These are phyloP conservation scores for Sparassis latifolia DNA, from an alignment of 1,284 basidiomycete species.

Conservation along the genomic window DNA sequence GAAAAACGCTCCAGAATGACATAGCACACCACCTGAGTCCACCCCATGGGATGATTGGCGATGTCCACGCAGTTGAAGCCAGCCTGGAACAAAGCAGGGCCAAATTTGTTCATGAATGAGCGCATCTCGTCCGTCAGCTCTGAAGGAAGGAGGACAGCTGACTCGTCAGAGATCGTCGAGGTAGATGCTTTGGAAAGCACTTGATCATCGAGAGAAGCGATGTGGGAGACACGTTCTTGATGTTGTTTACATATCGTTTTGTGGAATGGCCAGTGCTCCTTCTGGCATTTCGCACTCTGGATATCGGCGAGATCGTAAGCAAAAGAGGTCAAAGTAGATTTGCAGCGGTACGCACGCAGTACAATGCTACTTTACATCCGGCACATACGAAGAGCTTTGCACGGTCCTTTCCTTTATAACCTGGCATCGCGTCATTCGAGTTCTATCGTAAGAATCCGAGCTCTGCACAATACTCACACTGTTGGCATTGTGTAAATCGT, in stretches of 20 bases:
- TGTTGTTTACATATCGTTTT: constrained; percentile 6
- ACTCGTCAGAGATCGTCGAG: background rate
- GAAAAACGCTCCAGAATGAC: constrained; percentile 5
- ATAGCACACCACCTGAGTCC: constrained; percentile 1
- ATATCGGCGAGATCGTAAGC: background rate
- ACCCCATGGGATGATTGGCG: background rate
- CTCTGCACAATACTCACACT: constrained; percentile 4
- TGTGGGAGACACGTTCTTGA: background rate
- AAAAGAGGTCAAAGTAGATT: background rate
- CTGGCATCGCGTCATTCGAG: constrained; percentile 1
- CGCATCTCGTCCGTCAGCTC: constrained; percentile 6
- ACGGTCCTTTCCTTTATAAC: constrained; percentile 5
- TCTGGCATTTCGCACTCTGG: constrained; percentile 9
- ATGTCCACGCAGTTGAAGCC: constrained; percentile 9
- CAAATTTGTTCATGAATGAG: constrained; percentile 8
- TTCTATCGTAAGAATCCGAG: background rate
- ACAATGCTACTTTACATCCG: constrained; percentile 7
- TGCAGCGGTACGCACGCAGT: constrained; percentile 5
- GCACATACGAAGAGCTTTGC: constrained; percentile 7
- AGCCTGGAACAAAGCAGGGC: constrained; percentile 8
- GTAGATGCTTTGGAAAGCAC: background rate
- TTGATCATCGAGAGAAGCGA: background rate
- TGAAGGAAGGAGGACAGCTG: background rate
- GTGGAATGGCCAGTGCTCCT: constrained; percentile 9
- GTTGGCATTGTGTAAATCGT: constrained; percentile 11